Percentiles rank a stretch among this genome's conserved stretches.
Evolutionary conservation across 805 yeast genomes (phyloP).

Genomic region (Debaryomyces maramus): DNA sequence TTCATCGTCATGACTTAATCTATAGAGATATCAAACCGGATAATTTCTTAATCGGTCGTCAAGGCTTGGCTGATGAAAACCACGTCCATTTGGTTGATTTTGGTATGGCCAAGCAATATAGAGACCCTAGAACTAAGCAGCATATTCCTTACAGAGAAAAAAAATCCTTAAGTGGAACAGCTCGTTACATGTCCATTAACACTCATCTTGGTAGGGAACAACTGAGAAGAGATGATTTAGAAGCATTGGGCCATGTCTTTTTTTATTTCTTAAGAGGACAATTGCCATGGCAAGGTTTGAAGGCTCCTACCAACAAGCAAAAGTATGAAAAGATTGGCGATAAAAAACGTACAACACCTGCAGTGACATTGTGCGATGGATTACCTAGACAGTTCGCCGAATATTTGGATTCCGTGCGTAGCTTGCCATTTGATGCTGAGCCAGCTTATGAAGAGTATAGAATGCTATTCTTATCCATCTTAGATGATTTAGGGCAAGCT

Average conservation of each 20-base stretch:
- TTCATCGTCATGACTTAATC: constrained; percentile 74
- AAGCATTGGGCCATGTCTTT: constrained; percentile 79
- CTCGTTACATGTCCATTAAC: constrained; percentile 84
- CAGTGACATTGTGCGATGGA: constrained; percentile 59
- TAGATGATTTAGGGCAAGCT: constrained; percentile 55
- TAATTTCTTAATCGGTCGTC: constrained; percentile 71
- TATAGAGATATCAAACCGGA: constrained; percentile 85
- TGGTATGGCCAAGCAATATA: constrained; percentile 84
- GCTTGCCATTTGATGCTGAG: constrained; percentile 72
- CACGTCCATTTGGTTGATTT: constrained; percentile 74
- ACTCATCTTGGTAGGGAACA: constrained; percentile 88
- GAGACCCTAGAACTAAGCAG: constrained; percentile 76
- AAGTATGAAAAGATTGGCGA: constrained; percentile 85
- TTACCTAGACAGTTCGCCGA: constrained; percentile 75
- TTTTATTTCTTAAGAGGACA: constrained; percentile 76
- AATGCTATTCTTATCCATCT: constrained; percentile 57
- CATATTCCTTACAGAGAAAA: constrained; percentile 83
- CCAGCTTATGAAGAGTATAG: constrained; percentile 74
- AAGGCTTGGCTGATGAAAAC: constrained; percentile 60
- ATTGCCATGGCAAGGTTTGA: constrained; percentile 88
- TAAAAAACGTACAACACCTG: constrained; percentile 69
- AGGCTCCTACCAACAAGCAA: constrained; percentile 81
- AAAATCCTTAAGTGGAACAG: constrained; percentile 80
- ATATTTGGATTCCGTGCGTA: constrained; percentile 66
- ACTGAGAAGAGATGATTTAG: constrained; percentile 79